Evolutionary conservation across 1,284 basidiomycete species (phyloP), one percentile per base, ranked within the genome.

Genomic region (Trichosporon ovoides): DNA sequence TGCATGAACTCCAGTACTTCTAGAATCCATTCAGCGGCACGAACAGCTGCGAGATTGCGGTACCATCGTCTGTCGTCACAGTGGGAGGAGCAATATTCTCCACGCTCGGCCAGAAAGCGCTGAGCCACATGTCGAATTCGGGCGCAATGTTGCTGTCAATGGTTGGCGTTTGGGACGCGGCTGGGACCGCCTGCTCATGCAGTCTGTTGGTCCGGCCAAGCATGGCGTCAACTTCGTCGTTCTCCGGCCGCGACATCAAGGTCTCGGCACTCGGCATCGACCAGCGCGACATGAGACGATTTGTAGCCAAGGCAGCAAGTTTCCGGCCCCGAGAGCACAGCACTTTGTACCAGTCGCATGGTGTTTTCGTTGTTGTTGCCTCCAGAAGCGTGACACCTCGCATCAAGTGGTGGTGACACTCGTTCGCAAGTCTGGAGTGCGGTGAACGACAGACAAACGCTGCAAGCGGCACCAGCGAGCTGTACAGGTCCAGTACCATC

Each of bases 1-100:
- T 37, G 12, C 35, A 37, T 13, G 5, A 5, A 12, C 35, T 13
- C 6, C 12, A 6, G 6, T 37, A 37, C 35, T n/a, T 14, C 24
- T 48, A 48, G 22, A 48, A 48, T 4, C 43, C 43, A 22, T 48
- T 48, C 43, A 48, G 28, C 43, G 43, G 43, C 16, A 48, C 43
- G 12, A 48, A 48, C 14, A 48, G 7, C 43, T 48, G 43, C 22
- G 43, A 48, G 14, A 48, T 28, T 7, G 43, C 43, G 12, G 43
- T 48, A 1, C 43, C 43, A 16, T 48, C 43, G 14, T 48, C 43
- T 5, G 43, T 48, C 14, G 43, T 48, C 24, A 48, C 43, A 2
- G 43, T 48, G 3, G 43, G 43, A 11, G 43, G 43, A 12, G 43
- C 43, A 14, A 48, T 48, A 16, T 48, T 48, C 14, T 48, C 43